A percentile compares a stretch with the other conserved stretches of the same genome.
phyloP scores from a whole-genome alignment of 2,329 filamentous ascomycete species.

The Beauveria rudraprayagi region DNA sequence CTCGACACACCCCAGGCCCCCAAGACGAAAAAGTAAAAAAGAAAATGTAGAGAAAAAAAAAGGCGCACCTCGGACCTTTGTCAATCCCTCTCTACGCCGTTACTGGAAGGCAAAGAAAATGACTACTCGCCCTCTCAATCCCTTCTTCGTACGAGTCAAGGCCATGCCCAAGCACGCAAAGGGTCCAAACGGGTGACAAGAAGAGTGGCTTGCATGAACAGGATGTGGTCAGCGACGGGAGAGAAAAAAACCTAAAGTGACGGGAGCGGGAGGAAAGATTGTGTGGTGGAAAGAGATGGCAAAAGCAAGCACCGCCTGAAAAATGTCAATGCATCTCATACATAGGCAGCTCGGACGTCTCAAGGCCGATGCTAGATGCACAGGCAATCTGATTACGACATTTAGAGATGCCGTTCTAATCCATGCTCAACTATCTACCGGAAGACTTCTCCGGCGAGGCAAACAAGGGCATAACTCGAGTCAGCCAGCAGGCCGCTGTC shows the following conservation, averaged over 20 bases:
- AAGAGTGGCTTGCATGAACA: constrained; percentile 1
- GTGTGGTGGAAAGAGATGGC: constrained; percentile 4
- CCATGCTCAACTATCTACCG: background rate
- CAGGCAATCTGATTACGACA: background rate
- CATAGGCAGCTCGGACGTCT: background rate
- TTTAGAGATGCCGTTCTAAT: background rate
- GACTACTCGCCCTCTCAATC: background rate
- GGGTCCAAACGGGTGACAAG: background rate
- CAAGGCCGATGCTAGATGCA: background rate
- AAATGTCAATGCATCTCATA: background rate
- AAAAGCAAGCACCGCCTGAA: background rate
- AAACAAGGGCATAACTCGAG: background rate
- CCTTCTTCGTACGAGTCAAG: background rate
- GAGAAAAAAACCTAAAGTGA: background rate
- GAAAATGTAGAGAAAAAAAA: background rate
- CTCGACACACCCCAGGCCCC: background rate
- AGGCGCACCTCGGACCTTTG: background rate
- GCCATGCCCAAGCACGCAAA: background rate
- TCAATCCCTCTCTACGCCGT: background rate
- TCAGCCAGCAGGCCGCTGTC: background rate
- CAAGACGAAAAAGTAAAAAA: background rate
- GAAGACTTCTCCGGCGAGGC: too few relatives aligned
- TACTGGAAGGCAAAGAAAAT: too few relatives aligned
- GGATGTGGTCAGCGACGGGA: background rate
- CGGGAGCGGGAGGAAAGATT: background rate